Evolutionary conservation across 164 flowering plant species (phyloP).

Genomic region (Liquidambar formosana): DNA sequence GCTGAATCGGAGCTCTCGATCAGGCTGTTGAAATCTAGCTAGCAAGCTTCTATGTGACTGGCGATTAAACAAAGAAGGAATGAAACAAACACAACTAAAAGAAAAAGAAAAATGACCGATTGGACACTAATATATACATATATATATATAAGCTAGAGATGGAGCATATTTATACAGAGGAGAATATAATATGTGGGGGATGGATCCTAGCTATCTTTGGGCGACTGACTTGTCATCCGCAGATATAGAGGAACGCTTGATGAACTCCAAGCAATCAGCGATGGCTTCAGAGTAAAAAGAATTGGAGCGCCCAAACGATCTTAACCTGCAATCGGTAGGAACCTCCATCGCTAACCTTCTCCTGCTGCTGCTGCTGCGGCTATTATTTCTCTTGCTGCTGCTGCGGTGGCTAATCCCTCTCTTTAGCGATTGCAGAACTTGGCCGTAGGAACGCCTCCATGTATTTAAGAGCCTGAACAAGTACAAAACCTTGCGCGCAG

Average conservation of each 20-base stretch:
- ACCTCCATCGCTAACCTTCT: constrained; percentile 8
- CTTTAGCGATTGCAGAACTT: constrained; percentile 26
- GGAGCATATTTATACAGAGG: too few species aligned
- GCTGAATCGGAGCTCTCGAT: too few species aligned
- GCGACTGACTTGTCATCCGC: constrained; percentile 24
- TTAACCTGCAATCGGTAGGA: constrained; percentile 9
- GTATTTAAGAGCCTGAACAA: constrained; percentile 34
- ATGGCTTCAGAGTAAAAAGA: constrained; percentile 78
- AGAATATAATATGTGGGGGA: too few species aligned
- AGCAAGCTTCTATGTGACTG: too few species aligned
- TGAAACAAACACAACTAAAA: not conserved
- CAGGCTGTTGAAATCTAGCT: too few species aligned
- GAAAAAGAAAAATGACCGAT: not conserved
- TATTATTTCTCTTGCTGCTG: not conserved
- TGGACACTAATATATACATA: too few species aligned
- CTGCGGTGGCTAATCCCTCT: constrained; percentile 16
- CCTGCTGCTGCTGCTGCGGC: constrained; percentile 11
- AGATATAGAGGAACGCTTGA: constrained; percentile 50
- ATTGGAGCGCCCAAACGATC: constrained; percentile 46
- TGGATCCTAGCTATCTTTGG: too few species aligned
- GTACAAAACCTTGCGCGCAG: constrained; percentile 34
- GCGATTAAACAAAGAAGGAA: too few species aligned
- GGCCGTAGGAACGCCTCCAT: constrained; percentile 34
- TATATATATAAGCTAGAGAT: too few species aligned
- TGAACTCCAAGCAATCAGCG: constrained; percentile 80